Percentiles rank a stretch among this genome's conserved stretches.
Evolutionary conservation across 1,139 yeast species (phyloP).

Genomic region (Saccharomyces uvarum): DNA sequence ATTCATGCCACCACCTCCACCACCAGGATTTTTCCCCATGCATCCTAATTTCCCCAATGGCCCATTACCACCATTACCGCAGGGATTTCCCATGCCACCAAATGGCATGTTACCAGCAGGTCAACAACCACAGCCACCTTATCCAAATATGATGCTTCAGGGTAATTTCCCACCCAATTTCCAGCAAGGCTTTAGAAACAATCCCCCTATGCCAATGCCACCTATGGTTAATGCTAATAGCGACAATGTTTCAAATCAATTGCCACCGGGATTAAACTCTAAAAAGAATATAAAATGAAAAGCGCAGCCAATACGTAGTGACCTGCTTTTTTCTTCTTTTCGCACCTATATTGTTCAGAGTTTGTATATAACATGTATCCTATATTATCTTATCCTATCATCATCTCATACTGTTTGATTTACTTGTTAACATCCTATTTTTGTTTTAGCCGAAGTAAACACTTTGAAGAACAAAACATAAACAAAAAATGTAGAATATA

Average conservation of each 20-base stretch:
- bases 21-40: slow-evolving; percentile 2
- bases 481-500: background rate
- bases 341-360: background rate
- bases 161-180: background rate
- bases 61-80: slow-evolving; percentile 6
- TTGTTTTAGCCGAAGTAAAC: background rate
- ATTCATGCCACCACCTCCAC: slow-evolving; percentile 19
- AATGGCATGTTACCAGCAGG: slow-evolving; percentile 13
- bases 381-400: background rate
- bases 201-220: background rate
- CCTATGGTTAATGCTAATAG: background rate
- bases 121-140: slow-evolving; percentile 9
- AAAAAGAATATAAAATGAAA: background rate
- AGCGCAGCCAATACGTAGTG: background rate
- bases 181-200: background rate
- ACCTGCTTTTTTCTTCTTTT: background rate
- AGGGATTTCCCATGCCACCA: slow-evolving; percentile 12
- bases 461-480: background rate
- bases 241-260: background rate
- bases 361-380: slow-evolving; percentile 1
- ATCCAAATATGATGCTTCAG: slow-evolving; percentile 4
- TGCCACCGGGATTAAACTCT: background rate
- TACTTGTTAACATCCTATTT: background rate
- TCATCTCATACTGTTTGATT: background rate
- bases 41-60: slow-evolving; percentile 3